These are phyloP conservation scores for Tagetes erecta DNA, from an alignment of 129 eudicot species.

Conservation along the genomic window DNA sequence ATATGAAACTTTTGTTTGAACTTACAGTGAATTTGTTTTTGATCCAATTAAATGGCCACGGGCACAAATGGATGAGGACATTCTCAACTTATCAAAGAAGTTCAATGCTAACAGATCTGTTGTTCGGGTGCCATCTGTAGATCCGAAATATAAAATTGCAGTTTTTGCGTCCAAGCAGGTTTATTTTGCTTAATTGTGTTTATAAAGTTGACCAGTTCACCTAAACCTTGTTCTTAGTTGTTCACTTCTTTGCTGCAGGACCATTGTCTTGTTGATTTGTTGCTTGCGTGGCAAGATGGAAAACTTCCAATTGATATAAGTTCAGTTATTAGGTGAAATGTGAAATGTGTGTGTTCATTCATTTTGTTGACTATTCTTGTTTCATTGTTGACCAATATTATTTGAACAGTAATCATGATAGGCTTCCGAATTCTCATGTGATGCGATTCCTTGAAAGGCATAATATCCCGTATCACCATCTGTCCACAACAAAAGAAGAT, in stretches of 20 bases:
- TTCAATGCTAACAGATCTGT: slow-evolving; percentile 75
- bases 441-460: slow-evolving; percentile 83
- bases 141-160: slow-evolving; percentile 79
- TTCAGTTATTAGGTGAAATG: slow-evolving; percentile 84
- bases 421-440: slow-evolving; percentile 82
- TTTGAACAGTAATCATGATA: slow-evolving; percentile 72
- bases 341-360: slow-evolving; percentile 25
- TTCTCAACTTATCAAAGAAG: slow-evolving; percentile 51
- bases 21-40: slow-evolving; percentile 78
- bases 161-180: slow-evolving; percentile 96
- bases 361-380: slow-evolving; percentile 1
- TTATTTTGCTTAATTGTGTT: slow-evolving; percentile 7
- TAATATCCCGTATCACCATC: slow-evolving; percentile 68
- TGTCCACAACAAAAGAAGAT: slow-evolving; percentile 43
- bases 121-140: slow-evolving; percentile 76
- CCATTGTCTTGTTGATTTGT: slow-evolving; percentile 91
- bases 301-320: slow-evolving; percentile 77
- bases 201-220: not conserved
- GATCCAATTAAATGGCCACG: slow-evolving; percentile 85
- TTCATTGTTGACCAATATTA: slow-evolving; percentile 13
- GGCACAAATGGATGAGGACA: slow-evolving; percentile 76
- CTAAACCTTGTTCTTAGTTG: slow-evolving; percentile 1
- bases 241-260: slow-evolving; percentile 48
- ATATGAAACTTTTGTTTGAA: slow-evolving; percentile 20
- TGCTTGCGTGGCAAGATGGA: slow-evolving; percentile 94